These are phyloP conservation scores for Starmera pachycereana DNA, from an alignment of 805 yeast species.

Conservation along the genomic window DNA sequence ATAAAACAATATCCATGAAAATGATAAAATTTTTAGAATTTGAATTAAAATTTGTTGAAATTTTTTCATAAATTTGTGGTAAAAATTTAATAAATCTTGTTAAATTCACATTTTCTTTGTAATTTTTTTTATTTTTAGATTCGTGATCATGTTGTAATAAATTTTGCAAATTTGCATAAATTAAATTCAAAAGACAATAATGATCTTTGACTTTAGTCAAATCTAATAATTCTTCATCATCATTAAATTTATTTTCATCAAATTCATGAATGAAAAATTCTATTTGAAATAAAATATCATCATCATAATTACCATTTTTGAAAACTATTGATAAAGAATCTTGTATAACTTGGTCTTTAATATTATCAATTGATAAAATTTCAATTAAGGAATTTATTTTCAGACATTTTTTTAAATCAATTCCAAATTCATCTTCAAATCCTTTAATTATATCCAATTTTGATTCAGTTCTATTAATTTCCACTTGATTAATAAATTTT, in stretches of 20 bases:
- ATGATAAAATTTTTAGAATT: slow-evolving; percentile 6
- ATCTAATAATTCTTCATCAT: slow-evolving; percentile 20
- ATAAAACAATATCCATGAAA: slow-evolving; percentile 9
- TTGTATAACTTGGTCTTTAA: slow-evolving; percentile 3
- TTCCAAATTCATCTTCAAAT: slow-evolving; percentile 17
- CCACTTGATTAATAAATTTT: slow-evolving; percentile 38
- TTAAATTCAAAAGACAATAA: slow-evolving; percentile 24
- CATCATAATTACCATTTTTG: slow-evolving; percentile 18
- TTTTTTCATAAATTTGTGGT: slow-evolving; percentile 1
- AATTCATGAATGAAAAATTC: slow-evolving; percentile 34
- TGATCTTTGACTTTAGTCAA: slow-evolving; percentile 18
- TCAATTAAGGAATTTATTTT: slow-evolving; percentile 8
- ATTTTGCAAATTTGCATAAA: slow-evolving; percentile 27
- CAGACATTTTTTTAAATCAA: slow-evolving; percentile 21
- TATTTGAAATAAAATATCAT: slow-evolving; percentile 29
- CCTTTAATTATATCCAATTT: slow-evolving; percentile 24
- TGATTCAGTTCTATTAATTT: slow-evolving; percentile 28
- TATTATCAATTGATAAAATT: neutral
- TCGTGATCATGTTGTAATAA: slow-evolving; percentile 1
- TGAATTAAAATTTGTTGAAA: slow-evolving; percentile 9
- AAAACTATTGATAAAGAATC: slow-evolving; percentile 4
- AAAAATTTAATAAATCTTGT: slow-evolving; percentile 7
- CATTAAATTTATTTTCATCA: slow-evolving; percentile 23
- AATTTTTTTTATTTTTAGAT: slow-evolving; percentile 1
- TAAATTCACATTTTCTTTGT: slow-evolving; percentile 9